Percentiles rank a stretch among this genome's conserved stretches.
Evolutionary conservation across 495 filamentous ascomycete genomes (phyloP).

Genomic region (Xanthoparmelia taractica): DNA sequence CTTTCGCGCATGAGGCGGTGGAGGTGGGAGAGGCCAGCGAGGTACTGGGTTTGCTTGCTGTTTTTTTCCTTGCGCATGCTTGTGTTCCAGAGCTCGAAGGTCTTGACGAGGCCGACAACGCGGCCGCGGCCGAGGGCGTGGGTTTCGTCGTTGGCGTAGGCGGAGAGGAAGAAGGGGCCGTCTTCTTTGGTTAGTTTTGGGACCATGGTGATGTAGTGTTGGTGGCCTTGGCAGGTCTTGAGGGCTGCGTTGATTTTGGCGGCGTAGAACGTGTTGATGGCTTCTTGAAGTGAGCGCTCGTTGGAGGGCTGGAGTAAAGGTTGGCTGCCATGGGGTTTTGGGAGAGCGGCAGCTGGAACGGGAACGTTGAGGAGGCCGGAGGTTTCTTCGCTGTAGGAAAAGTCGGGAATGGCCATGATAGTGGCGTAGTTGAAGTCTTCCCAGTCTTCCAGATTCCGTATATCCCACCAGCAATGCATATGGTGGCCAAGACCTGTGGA

Average conservation of each 20-base stretch:
- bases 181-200: constrained; percentile 45
- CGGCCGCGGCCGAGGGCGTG: constrained; percentile 67
- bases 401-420: constrained; percentile 64
- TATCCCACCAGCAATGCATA: constrained; percentile 90
- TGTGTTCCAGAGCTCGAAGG: constrained; percentile 87
- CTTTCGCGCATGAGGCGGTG: constrained; percentile 89
- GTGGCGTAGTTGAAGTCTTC: constrained; percentile 62
- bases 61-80: constrained; percentile 80
- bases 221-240: constrained; percentile 55
- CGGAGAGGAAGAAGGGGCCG: constrained; percentile 56
- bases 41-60: constrained; percentile 73
- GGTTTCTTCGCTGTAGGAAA: constrained; percentile 28
- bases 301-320: constrained; percentile 61
- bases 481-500: constrained; percentile 59
- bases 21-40: constrained; percentile 72
- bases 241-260: constrained; percentile 73
- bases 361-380: constrained; percentile 61
- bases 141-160: constrained; percentile 64
- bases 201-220: constrained; percentile 47
- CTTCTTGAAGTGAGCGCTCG: constrained; percentile 58
- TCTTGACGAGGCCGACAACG: constrained; percentile 80
- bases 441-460: constrained; percentile 81
- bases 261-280: constrained; percentile 63
- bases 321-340: constrained; percentile 44
- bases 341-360: constrained; percentile 57